Base-by-base conservation (phyloP, 208 protist genomes). In the Leishmania tropica region DNA sequence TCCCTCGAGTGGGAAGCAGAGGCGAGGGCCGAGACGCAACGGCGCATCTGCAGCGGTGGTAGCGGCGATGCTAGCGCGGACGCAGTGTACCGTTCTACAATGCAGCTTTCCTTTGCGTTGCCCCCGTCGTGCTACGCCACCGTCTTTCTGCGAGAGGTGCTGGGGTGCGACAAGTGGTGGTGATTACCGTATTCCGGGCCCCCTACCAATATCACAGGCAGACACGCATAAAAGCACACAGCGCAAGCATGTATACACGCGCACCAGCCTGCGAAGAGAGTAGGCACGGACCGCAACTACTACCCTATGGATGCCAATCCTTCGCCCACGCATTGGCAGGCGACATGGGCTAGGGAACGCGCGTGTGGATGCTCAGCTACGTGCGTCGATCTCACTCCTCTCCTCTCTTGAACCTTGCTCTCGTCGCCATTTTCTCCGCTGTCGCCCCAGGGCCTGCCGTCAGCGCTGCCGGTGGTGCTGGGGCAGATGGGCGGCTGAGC, bases 81-180 rank as follows among this genome's bases (percentile, higher is more conserved):
- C 8, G 65, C 24, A 37, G 54, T n/a, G 77, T n/a, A 62, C 54
- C 21, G 54, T 64, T 60, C 45, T 13, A 62, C 67, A 11, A 79
- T 83, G 58, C 77, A 70, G 83, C 42, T 95, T 40, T 87, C 84
- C 31, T 96, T 97, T 81, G 75, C 60, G 7, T 79, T 97, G 40
- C 94, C 94, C 10, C 87, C 90, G n/a, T 96, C 93, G 8, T 91
- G 87, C 83, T 97, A 97, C 83, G 94, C 94, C 17, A 97, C 94
- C 35, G 81, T 97, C 17, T 89, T 94, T 60, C 84, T 97, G 47
- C 91, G 93, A 0, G 93, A 96, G 80, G 87, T 96, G 53, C 85
- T 96, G 3, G 87, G 87, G 21, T 90, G 75, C 62, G 88, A 94
- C 67, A 80, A 88, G 82, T 93, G 92, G 89, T 95, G 90, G 90